A percentile compares a stretch with the other conserved stretches of the same genome.
Evolutionary conservation across 306 rosid genomes (phyloP).

Genomic region (Pterocarpus macrocarpus): DNA sequence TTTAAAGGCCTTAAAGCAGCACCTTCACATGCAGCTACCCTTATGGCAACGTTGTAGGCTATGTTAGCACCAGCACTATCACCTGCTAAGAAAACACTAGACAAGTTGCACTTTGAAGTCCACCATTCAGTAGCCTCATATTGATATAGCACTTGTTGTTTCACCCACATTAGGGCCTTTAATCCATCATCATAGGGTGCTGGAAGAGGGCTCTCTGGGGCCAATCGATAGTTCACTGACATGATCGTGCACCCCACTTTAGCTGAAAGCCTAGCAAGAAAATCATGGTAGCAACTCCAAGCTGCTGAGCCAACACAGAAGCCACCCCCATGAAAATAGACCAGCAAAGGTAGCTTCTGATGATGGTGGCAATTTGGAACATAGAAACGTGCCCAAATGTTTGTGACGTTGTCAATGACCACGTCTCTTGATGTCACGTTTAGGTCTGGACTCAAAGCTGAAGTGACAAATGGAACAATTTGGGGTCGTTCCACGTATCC

Average conservation of each 20-base stretch:
- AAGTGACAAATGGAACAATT: slow-evolving; percentile 67
- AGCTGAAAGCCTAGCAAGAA: slow-evolving; percentile 63
- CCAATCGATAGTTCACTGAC: slow-evolving; percentile 82
- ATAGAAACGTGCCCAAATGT: slow-evolving; percentile 82
- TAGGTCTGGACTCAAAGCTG: slow-evolving; percentile 54
- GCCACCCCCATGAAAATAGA: slow-evolving; percentile 95
- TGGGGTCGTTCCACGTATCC: slow-evolving; percentile 76
- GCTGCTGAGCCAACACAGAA: slow-evolving; percentile 89
- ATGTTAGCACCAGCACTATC: slow-evolving; percentile 96
- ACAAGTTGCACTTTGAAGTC: slow-evolving; percentile 64
- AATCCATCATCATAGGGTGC: slow-evolving; percentile 87
- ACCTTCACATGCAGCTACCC: slow-evolving; percentile 43
- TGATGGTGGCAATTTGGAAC: slow-evolving; percentile 54
- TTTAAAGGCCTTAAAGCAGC: slow-evolving; percentile 51
- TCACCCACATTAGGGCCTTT: slow-evolving; percentile 69
- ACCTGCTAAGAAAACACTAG: slow-evolving; percentile 69
- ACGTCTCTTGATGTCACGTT: slow-evolving; percentile 66
- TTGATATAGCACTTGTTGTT: slow-evolving; percentile 52
- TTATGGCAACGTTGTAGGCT: slow-evolving; percentile 64
- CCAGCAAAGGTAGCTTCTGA: slow-evolving; percentile 67
- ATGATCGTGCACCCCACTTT: slow-evolving; percentile 63
- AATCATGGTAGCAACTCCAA: slow-evolving; percentile 88
- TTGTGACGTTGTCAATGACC: slow-evolving; percentile 61
- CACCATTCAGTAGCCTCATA: slow-evolving; percentile 59
- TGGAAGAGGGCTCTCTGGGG: slow-evolving; percentile 93